phyloP scores from a whole-genome alignment of 768 basidiomycete genomes.

The Naematelia aurantialba region DNA sequence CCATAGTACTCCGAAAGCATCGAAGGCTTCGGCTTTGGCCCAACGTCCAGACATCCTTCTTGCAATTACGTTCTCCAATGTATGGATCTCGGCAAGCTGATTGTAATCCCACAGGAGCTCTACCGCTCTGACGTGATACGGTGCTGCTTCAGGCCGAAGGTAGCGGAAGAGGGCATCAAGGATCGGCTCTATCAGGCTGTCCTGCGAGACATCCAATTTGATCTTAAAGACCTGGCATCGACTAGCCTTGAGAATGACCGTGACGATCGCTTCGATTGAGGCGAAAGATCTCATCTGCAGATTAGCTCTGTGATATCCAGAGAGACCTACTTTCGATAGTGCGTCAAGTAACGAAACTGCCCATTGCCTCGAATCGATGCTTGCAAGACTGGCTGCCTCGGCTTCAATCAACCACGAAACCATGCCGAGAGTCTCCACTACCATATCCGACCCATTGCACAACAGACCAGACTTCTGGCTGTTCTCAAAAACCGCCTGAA shows the following conservation, averaged over 20 bases:
- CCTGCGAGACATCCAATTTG: conserved; percentile 58
- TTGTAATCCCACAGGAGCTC: conserved; percentile 68
- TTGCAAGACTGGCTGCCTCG: conserved; percentile 12
- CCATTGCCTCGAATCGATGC: conserved; percentile 55
- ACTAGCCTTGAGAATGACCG: conserved; percentile 53
- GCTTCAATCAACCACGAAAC: conserved; percentile 14
- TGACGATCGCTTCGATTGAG: conserved; percentile 63
- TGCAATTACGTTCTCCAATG: conserved; percentile 55
- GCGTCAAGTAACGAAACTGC: conserved; percentile 57
- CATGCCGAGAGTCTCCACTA: conserved; percentile 7
- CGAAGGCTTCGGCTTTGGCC: conserved; percentile 58
- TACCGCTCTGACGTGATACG: conserved; percentile 77
- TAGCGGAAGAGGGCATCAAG: conserved; percentile 61
- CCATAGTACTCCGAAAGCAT: conserved; percentile 92
- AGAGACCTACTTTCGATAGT: conserved; percentile 57
- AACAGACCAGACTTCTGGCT: not conserved
- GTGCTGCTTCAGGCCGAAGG: conserved; percentile 62
- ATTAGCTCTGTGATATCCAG: conserved; percentile 4
- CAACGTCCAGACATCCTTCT: conserved; percentile 63
- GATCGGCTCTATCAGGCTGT: conserved; percentile 48
- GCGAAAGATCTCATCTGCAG: conserved; percentile 63
- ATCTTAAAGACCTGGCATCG: conserved; percentile 54
- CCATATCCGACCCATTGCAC: not conserved
- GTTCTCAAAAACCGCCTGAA: conserved; percentile 27
- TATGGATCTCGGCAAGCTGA: conserved; percentile 30